Conservation (phyloP, 805 yeast genomes). For the Sugiyamaella marilandica region DNA sequence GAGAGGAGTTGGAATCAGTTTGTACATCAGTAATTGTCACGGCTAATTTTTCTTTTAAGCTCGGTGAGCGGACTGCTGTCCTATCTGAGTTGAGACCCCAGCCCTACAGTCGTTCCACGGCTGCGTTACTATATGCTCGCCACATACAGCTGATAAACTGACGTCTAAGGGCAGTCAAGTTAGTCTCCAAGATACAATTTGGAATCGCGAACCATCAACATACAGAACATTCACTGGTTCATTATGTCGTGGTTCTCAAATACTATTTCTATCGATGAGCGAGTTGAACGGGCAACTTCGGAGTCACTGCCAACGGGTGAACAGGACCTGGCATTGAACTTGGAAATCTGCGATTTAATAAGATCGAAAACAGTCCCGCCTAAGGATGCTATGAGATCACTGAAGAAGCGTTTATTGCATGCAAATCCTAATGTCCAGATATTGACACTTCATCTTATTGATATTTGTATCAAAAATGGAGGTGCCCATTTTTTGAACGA, state of each 20-base stretch:
- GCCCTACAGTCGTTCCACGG: too few species aligned
- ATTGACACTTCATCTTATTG: conserved; percentile 70
- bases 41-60: too few species aligned
- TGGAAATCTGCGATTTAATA: conserved; percentile 83
- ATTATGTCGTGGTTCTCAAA: conserved; percentile 36
- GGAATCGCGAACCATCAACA: background rate
- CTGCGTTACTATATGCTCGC: background rate
- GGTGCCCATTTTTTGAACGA: conserved; percentile 81
- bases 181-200: background rate
- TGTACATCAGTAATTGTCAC: too few species aligned
- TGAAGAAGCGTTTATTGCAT: conserved; percentile 68
- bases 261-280: conserved; percentile 46
- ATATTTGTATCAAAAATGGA: conserved; percentile 87
- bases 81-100: too few species aligned
- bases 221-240: background rate
- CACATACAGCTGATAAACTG: too few species aligned
- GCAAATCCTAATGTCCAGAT: conserved; percentile 77
- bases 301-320: conserved; percentile 93
- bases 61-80: too few species aligned
- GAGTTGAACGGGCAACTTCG: conserved; percentile 73
- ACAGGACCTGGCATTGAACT: conserved; percentile 60
- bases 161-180: background rate
- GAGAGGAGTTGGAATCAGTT: too few species aligned
- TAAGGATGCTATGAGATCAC: conserved; percentile 76
- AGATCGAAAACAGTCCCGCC: conserved; percentile 76